Evolutionary conservation across 345 rosid species (phyloP).

Genomic region (Populus simonii): DNA sequence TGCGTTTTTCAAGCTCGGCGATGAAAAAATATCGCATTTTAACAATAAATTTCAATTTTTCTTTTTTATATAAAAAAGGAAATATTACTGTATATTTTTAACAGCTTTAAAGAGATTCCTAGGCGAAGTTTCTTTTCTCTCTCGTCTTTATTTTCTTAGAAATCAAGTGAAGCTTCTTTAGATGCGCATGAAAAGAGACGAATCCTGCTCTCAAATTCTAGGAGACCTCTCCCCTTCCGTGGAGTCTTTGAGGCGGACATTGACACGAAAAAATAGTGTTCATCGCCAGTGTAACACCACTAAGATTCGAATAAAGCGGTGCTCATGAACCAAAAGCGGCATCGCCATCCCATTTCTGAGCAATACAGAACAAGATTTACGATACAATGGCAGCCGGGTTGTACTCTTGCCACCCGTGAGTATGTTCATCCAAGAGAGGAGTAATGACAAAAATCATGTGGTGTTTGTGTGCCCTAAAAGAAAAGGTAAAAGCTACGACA

Average conservation of each 20-base stretch:
- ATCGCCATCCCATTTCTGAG: neutral
- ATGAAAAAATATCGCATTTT: no score
- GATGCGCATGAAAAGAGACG: constrained; percentile 25
- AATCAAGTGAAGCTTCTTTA: constrained; percentile 21
- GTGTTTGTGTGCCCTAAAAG: constrained; percentile 16
- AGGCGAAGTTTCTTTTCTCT: neutral
- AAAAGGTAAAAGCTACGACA: no score
- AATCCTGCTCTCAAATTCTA: constrained; percentile 25
- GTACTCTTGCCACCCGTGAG: constrained; percentile 2
- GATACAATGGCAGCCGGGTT: constrained; percentile 12
- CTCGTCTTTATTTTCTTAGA: neutral
- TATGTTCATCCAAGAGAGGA: constrained; percentile 4
- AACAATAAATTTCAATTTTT: no score
- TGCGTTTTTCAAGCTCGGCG: no score
- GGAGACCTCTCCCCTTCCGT: constrained; percentile 20
- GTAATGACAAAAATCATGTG: constrained; percentile 20
- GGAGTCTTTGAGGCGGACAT: constrained; percentile 18
- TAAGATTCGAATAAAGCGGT: neutral
- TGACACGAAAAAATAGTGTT: neutral
- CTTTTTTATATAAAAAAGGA: no score
- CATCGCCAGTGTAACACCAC: neutral
- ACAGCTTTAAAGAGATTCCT: neutral
- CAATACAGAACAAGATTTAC: neutral
- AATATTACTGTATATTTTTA: no score
- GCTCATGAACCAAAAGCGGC: neutral